Evolutionary conservation across 495 filamentous ascomycete genomes (phyloP), one percentile per base, ranked within the genome.

Genomic region (Penicillium lagena): DNA sequence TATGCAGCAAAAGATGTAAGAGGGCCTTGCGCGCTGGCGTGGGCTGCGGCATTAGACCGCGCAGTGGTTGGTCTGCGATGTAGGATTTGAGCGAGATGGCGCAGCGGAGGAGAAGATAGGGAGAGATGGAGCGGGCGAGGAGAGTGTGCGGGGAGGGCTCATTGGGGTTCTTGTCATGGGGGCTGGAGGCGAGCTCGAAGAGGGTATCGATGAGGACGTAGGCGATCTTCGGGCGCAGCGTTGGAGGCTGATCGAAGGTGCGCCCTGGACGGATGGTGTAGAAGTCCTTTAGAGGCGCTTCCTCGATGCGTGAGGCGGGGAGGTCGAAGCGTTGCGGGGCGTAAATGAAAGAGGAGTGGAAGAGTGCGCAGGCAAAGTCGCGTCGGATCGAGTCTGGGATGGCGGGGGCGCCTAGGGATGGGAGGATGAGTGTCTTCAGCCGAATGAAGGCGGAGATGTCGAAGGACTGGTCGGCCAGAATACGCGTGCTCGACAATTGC

Each of bases 31-130:
- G 79, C 53, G 96, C 87, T 0, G 79, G 80, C 11, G 84, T 75
- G 5, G 93, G 93, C 61, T 94, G 89, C 29, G 93, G 93, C 84
- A 93, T 90, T n/a, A 81, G 71, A 0, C 93, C 94, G 12, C 93
- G 75, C 9, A 98, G 71, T 12, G 93, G 93, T 55, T 96, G 93
- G 62, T 98, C 93, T 6, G 89, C 85, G 37, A 91, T 83, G 55
- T 95, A 96, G 4, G 81, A 71, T 39, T 88, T 80, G 28, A 98
- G 62, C 1, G 88, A 81, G 7, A 95, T 69, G 1, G 86, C 89
- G 17, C 80, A 81, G 6, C 93, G 82, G 5, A 95, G 73, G 39
- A 97, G 87, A 0, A 97, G 71, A 50, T 89, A 93, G 0, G 90
- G 89, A 3, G 87, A 83, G 2, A 85, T 80, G 1, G 85, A 85